A percentile compares a stretch with the other conserved stretches of the same genome.
These are phyloP conservation scores for Rosa hybrid DNA, from an alignment of 331 rosid genomes.

Conservation along the genomic window DNA sequence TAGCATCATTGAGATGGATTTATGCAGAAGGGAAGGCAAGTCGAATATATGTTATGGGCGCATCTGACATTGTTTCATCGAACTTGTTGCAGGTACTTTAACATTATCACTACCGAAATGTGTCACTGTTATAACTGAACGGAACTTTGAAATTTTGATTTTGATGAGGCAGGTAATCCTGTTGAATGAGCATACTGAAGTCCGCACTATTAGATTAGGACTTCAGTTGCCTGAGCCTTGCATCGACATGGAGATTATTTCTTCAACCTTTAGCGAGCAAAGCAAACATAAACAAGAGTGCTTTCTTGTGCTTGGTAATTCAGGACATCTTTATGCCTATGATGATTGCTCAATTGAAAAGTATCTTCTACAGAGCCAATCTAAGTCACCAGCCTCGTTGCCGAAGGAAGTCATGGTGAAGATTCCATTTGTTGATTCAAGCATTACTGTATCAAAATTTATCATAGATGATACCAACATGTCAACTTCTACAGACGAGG, in stretches of 20 bases:
- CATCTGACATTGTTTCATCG: conserved; percentile 44
- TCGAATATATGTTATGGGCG: conserved; percentile 73
- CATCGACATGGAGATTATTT: conserved; percentile 67
- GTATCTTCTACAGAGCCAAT: conserved; percentile 70
- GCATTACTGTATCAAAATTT: conserved; percentile 62
- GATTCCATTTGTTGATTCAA: conserved; percentile 74
- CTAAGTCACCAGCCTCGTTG: conserved; percentile 56
- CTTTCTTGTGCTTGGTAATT: conserved; percentile 72
- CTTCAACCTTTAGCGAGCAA: conserved; percentile 62
- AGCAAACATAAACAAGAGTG: conserved; percentile 63
- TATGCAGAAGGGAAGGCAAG: conserved; percentile 81
- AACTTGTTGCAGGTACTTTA: conserved; percentile 66
- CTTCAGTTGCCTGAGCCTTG: conserved; percentile 67
- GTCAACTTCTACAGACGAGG: conserved; percentile 58
- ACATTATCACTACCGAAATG: neutral
- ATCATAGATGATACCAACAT: conserved; percentile 47
- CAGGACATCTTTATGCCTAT: conserved; percentile 64
- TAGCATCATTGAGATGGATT: conserved; percentile 66
- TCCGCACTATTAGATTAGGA: conserved; percentile 72
- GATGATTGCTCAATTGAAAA: conserved; percentile 70
- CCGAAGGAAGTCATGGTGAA: conserved; percentile 74
- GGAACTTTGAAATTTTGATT: neutral
- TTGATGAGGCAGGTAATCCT: conserved; percentile 59
- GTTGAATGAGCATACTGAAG: conserved; percentile 73
- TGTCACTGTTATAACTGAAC: neutral